Base-by-base conservation (phyloP, 164 flowering plant genomes). In the Magnolia kwangsiensis region DNA sequence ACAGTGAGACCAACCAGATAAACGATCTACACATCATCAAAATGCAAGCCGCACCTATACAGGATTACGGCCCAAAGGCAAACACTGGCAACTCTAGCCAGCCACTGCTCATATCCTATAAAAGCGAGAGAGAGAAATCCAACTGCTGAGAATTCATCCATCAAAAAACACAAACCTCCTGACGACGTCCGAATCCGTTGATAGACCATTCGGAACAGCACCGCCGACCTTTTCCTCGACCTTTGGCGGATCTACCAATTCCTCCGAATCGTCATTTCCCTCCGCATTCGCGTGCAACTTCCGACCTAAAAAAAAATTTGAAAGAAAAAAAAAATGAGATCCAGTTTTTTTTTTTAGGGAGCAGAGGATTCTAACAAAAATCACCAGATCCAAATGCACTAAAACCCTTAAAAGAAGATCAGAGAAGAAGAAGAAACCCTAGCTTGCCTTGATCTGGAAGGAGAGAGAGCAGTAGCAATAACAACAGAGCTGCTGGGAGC, bases 131-230 rank as follows among this genome's bases (percentile, higher is more conserved):
- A 37, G 45, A 37, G 45, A 37, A 7, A 37, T 37, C 45, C 45
- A 37, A 37, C 45, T 3, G 45, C 45, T 37, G 45, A 37, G 45
- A 37, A 37, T 37, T 37, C 45, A 69, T 37, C 51, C 45, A 18
- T 51, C 20, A 50, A 51, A 59, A 51, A 10, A 14, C 2, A 78
- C 77, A 14, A 24, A 94, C 98, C 98, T 94, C 84, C 90, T 90
- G 1, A 63, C 97, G 37, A 96, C 99, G 80, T 96, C 97, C 14
- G 98, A 92, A 87, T 96, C 99, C n/a, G 99, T 96, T 16, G 98
- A 90, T 74, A 94, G 84, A 66, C 97, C 96, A 83, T 86, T 76
- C 2, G 97, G 96, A 69, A 96, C 91, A 7, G 92, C 98, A 9
- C 98, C 97, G 67, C 98, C 97, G 67, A 94, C 76, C 85, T 91